Base-by-base conservation (phyloP, 768 basidiomycete genomes). In the Suillus tomentosus region DNA sequence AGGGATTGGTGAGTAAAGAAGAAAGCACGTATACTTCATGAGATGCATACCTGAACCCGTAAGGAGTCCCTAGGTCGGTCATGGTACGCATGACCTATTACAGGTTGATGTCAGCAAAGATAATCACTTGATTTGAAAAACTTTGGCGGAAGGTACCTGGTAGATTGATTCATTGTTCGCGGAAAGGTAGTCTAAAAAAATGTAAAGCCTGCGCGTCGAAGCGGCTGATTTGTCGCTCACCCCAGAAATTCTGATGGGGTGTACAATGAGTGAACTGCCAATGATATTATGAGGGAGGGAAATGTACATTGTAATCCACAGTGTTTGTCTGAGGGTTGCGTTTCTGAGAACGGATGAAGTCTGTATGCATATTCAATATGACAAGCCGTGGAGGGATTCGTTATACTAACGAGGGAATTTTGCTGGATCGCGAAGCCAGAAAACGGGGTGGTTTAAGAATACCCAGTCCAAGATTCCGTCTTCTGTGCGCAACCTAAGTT, bases 41-140 rank as follows among this genome's bases (percentile, higher is more conserved):
- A 24, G 27, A 34, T 69, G 9, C 27, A 68, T 69, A 79, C 62
- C 62, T 57, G 63, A 76, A 76, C 72, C 73, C 84, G 79, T 75
- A 81, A 67, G 85, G 85, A 61, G 86, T 85, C n/a, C 83, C 79
- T 64, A 84, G 80, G 70, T 88, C 86, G 9, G 83, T 82, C 66
- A 87, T 73, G 39, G 80, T 72, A 73, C 84, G 83, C 78, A 83
- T 79, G 34, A 79, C 74, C 76, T 78, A 69, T 36, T 62, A n/a
- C 36, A 47, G 17, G 5, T 31, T 7, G 7, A 43, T 24, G 43
- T 65, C 15, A 66, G 62, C 27, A 54, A 27, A 57, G 17, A 3
- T 31, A 2, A 48, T 39, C 5, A 10, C 5, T 9, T 40, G 14
- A 27, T 5, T 51, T 36, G 11, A 36, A 39, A 37, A 7, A 10